Base-by-base conservation (phyloP, 108 stramenopile species). In the Skeletonema potamos region DNA sequence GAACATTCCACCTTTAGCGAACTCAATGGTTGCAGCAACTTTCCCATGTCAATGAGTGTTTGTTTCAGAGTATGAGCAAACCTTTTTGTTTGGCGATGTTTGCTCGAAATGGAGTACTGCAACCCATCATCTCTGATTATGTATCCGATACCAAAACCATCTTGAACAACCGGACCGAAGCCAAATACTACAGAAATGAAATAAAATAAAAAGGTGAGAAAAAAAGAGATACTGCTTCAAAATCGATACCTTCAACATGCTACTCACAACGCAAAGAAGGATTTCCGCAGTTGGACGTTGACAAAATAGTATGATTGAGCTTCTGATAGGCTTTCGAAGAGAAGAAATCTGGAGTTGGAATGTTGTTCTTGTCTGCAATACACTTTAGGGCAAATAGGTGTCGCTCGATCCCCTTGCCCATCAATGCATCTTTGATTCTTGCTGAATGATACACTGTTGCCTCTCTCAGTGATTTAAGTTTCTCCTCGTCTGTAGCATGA, bases 261-360 rank as follows among this genome's bases (percentile, higher is more conserved):
- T 71, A 36, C 70, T 71, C 54, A 71, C 70, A 70, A n/a, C 83
- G 54, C 20, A 95, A 71, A 10, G 84, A 68, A n/a, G 94, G 91
- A 76, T 95, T 95, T 4, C 94, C 94, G 63, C 94, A 95, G 56
- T 95, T 95, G 41, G 86, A 87, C 3, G 94, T 95, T 2, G 91
- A 92, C 11, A 95, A 63, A 17, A 92, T 74, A 0, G 92, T 95
- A 71, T 95, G 90, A 60, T 92, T 91, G 71, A 95, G 67, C 41
- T 70, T 70, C 54, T 82, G 82, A 75, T 87, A 95, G 33, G 86
- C 81, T 20, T 66, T 57, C 1, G 88, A 90, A 8, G 78, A 67
- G 66, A 92, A 95, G 66, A 95, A 90, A 20, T 76, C 82, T 6
- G 94, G 94, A 11, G 83, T 70, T 10, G 82, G 62, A 18, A 84